A percentile compares a stretch with the other conserved stretches of the same genome.
These are phyloP conservation scores for Meredithiella fracta DNA, from an alignment of 2,329 filamentous ascomycete species.

Conservation along the genomic window DNA sequence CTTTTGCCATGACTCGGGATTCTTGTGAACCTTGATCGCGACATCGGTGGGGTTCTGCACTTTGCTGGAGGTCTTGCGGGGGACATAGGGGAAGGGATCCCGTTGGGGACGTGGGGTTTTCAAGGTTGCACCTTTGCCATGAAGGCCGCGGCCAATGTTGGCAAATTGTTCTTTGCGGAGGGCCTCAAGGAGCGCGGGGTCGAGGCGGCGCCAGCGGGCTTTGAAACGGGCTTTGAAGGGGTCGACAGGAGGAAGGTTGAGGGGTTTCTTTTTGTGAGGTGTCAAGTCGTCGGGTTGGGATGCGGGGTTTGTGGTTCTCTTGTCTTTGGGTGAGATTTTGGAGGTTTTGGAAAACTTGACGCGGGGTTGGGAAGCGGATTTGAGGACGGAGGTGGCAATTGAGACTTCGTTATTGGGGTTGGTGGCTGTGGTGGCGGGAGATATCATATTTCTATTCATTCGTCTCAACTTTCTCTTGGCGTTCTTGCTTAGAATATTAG, in stretches of 20 bases:
- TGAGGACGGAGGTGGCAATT: too few relatives aligned
- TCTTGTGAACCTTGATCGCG: constrained; percentile 3
- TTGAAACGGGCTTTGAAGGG: neutral
- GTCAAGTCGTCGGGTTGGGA: too few relatives aligned
- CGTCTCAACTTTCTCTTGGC: too few relatives aligned
- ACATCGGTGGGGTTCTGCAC: neutral
- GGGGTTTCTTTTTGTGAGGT: neutral
- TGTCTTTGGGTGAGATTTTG: neutral
- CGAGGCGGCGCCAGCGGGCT: constrained; percentile 3
- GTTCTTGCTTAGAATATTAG: too few relatives aligned
- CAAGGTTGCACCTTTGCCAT: neutral
- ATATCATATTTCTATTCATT: too few relatives aligned
- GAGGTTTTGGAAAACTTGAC: neutral
- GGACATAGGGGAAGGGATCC: neutral
- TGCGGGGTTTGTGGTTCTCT: neutral
- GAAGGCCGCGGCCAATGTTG: neutral
- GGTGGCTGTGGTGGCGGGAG: too few relatives aligned
- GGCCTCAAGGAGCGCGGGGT: neutral
- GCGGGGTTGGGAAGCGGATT: too few relatives aligned
- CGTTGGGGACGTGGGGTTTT: neutral
- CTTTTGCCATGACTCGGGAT: constrained; percentile 43
- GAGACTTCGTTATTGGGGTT: too few relatives aligned
- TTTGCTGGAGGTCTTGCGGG: too few relatives aligned
- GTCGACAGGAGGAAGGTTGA: neutral
- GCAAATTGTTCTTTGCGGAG: constrained; percentile 1